phyloP scores from a whole-genome alignment of 2,329 filamentous ascomycete species.

The Cryphonectria nitschkei region DNA sequence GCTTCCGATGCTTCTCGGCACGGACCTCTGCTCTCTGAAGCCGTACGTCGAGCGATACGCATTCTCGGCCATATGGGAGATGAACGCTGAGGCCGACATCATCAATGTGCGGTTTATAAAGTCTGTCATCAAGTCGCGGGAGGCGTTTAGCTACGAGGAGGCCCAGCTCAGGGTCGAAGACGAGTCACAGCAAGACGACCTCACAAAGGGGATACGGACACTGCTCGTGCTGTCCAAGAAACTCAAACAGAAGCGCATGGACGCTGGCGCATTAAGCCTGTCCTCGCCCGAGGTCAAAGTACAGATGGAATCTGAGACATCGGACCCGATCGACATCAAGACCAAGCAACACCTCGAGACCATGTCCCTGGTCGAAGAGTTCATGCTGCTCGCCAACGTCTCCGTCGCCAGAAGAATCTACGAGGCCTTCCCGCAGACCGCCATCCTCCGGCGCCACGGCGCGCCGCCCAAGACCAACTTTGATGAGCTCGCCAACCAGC shows the following conservation, averaged over 20 bases:
- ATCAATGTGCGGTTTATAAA: constrained; percentile 90
- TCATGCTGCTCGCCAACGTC: constrained; percentile 98
- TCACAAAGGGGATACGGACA: constrained; percentile 87
- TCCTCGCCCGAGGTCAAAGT: constrained; percentile 98
- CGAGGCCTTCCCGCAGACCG: constrained; percentile 90
- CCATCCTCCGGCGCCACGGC: constrained; percentile 88
- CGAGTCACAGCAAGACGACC: constrained; percentile 79
- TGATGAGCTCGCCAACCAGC: constrained; percentile 87
- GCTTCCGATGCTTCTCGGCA: constrained; percentile 94
- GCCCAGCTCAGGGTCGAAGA: constrained; percentile 95
- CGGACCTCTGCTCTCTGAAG: constrained; percentile 94
- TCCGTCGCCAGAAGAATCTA: constrained; percentile 91
- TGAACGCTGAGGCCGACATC: constrained; percentile 83
- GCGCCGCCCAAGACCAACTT: constrained; percentile 96
- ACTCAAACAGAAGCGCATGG: constrained; percentile 92
- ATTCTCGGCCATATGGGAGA: constrained; percentile 87
- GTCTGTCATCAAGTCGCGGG: constrained; percentile 93
- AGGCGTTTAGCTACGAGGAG: constrained; percentile 97
- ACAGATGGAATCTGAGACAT: constrained; percentile 92
- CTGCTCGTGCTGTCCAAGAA: constrained; percentile 89
- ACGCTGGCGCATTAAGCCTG: constrained; percentile 90
- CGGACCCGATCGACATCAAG: constrained; percentile 93
- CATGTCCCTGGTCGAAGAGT: constrained; percentile 97
- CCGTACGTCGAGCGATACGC: constrained; percentile 95
- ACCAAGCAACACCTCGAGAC: constrained; percentile 93